Evolutionary conservation across 2,329 filamentous ascomycete species (phyloP).

Genomic region (Ophiostoma sp.): DNA sequence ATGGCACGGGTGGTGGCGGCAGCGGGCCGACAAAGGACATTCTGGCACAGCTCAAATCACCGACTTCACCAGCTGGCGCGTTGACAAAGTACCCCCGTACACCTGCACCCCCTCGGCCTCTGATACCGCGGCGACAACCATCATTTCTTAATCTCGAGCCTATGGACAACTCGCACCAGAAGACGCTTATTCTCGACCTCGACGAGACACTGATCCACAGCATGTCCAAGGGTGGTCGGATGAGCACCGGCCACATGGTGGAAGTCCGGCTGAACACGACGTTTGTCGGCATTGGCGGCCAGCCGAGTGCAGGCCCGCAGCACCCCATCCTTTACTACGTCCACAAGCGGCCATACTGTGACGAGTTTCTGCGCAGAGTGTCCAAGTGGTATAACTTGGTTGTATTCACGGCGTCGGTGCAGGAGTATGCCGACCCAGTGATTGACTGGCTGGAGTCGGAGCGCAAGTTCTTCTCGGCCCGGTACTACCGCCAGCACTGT

Average conservation of each 20-base stretch:
- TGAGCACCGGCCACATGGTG: slow-evolving; percentile 97
- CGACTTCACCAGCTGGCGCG: slow-evolving; percentile 71
- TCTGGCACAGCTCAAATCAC: slow-evolving; percentile 84
- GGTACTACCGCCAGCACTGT: slow-evolving; percentile 96
- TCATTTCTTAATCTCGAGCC: slow-evolving; percentile 67
- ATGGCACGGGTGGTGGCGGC: slow-evolving; percentile 33
- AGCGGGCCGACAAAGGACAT: slow-evolving; percentile 44
- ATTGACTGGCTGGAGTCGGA: slow-evolving; percentile 98
- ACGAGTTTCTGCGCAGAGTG: slow-evolving; percentile 86
- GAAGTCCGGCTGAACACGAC: slow-evolving; percentile 83
- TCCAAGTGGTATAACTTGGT: slow-evolving; percentile 98
- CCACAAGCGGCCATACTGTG: slow-evolving; percentile 93
- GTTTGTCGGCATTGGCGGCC: slow-evolving; percentile 60
- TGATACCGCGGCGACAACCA: slow-evolving; percentile 83
- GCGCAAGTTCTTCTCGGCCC: slow-evolving; percentile 87
- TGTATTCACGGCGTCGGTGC: slow-evolving; percentile 92
- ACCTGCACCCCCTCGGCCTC: slow-evolving; percentile 78
- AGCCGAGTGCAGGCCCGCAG: slow-evolving; percentile 67
- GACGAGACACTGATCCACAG: slow-evolving; percentile 98
- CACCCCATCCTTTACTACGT: slow-evolving; percentile 98
- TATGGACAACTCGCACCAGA: slow-evolving; percentile 58
- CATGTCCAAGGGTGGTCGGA: slow-evolving; percentile 91
- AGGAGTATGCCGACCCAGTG: slow-evolving; percentile 97
- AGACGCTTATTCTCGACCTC: slow-evolving; percentile 90
- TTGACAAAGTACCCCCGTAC: slow-evolving; percentile 87